These are phyloP conservation scores for Forsythia viridissima DNA, from an alignment of 257 asterid species.

Conservation along the genomic window DNA sequence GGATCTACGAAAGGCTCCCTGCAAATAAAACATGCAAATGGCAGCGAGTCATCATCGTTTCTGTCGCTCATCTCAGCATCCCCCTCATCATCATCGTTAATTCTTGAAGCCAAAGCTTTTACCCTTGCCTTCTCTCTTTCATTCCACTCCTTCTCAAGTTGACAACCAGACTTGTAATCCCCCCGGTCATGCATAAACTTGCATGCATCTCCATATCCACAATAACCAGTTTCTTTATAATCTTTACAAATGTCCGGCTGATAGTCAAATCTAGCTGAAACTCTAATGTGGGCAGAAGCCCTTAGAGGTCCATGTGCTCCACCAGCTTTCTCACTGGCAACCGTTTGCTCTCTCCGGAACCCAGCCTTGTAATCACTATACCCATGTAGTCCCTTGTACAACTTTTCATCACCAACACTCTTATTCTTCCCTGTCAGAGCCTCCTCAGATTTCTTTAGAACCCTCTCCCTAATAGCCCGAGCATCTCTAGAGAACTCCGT, in stretches of 20 bases:
- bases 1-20: slow-evolving; percentile 88
- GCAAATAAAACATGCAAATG: slow-evolving; percentile 92
- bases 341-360: slow-evolving; percentile 71
- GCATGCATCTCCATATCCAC: slow-evolving; percentile 97
- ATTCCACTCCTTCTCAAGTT: slow-evolving; percentile 89
- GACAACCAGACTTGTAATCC: slow-evolving; percentile 96
- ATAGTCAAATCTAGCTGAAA: slow-evolving; percentile 91
- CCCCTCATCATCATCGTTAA: slow-evolving; percentile 55
- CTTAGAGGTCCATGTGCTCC: slow-evolving; percentile 91
- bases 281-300: slow-evolving; percentile 92
- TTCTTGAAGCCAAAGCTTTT: slow-evolving; percentile 58
- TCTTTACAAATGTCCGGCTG: slow-evolving; percentile 98
- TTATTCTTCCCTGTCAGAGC: slow-evolving; percentile 66
- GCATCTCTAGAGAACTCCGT: slow-evolving; percentile 83
- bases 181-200: slow-evolving; percentile 98
- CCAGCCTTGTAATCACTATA: neutral
- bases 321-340: slow-evolving; percentile 88
- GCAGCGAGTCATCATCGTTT: slow-evolving; percentile 64
- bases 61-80: slow-evolving; percentile 57
- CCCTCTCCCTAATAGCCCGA: slow-evolving; percentile 78
- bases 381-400: slow-evolving; percentile 74
- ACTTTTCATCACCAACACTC: slow-evolving; percentile 50
- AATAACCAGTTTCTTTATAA: slow-evolving; percentile 92
- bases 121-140: slow-evolving; percentile 77
- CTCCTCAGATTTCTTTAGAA: slow-evolving; percentile 69